A percentile compares a stretch with the other conserved stretches of the same genome.
Evolutionary conservation across 2,329 filamentous ascomycete genomes (phyloP).

Genomic region (Tolypocladium tundrense): DNA sequence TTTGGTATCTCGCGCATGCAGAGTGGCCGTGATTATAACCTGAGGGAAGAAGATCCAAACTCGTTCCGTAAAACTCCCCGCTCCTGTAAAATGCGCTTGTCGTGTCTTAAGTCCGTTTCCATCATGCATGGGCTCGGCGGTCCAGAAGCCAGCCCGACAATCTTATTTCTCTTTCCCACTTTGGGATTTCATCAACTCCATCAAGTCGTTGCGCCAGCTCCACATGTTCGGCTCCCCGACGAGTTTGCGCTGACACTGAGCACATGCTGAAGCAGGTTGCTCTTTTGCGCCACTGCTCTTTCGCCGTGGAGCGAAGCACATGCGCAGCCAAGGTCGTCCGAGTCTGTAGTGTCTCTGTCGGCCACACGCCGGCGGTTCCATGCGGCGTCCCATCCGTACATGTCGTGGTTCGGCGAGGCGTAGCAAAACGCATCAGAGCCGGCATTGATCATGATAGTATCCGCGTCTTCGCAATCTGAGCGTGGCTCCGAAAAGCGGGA

Average conservation of each 20-base stretch:
- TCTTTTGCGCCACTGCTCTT: background rate
- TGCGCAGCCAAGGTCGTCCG: background rate
- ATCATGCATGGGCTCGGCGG: background rate
- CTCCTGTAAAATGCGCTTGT: background rate
- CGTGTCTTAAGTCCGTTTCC: background rate
- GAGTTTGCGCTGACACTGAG: background rate
- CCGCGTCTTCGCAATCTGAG: background rate
- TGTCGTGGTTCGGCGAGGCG: conserved; percentile 24
- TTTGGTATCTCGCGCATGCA: background rate
- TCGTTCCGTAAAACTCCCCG: background rate
- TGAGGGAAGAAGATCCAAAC: background rate
- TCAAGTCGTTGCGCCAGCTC: background rate
- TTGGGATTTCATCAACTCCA: background rate
- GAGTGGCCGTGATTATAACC: background rate
- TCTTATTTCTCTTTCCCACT: background rate
- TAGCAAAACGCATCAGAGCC: conserved; percentile 4
- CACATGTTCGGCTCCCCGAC: background rate
- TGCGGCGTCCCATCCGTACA: conserved; percentile 46
- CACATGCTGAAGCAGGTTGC: background rate
- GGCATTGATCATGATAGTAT: background rate
- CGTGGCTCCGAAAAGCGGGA: background rate
- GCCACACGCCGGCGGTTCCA: conserved; percentile 1
- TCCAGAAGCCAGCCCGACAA: background rate
- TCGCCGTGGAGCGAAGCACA: background rate
- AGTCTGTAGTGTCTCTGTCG: background rate